Conservation (phyloP, 2,329 filamentous ascomycete genomes). For the Sporothrix protearum region DNA sequence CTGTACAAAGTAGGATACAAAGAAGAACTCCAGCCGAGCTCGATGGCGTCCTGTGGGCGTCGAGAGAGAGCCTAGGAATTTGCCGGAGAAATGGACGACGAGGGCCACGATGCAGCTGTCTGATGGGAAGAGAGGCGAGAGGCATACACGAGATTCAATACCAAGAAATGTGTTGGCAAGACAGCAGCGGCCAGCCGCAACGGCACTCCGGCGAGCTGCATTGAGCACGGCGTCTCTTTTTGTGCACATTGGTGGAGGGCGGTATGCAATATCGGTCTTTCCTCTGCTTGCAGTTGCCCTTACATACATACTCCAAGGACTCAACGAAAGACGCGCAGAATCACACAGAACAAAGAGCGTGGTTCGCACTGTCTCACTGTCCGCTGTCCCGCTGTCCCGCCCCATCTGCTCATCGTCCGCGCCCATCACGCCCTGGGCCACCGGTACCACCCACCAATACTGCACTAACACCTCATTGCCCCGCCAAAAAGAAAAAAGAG, state of each 20-base stretch:
- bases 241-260: not conserved
- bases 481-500: slow-evolving; percentile 19
- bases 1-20: too few species aligned
- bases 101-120: not conserved
- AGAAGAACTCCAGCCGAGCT: slow-evolving; percentile 12
- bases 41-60: not conserved
- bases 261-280: too few species aligned
- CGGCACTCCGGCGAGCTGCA: slow-evolving; percentile 6
- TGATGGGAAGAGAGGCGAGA: not conserved
- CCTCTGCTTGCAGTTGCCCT: too few species aligned
- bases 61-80: not conserved
- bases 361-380: slow-evolving; percentile 6
- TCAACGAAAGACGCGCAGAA: not conserved
- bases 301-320: too few species aligned
- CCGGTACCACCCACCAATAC: slow-evolving; percentile 19
- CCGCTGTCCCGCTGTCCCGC: slow-evolving; percentile 5
- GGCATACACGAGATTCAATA: not conserved
- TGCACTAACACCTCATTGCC: slow-evolving; percentile 25
- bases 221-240: not conserved
- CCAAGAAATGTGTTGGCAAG: not conserved
- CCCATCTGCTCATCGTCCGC: slow-evolving; percentile 13
- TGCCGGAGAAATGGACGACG: not conserved
- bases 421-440: slow-evolving; percentile 11
- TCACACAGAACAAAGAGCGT: not conserved
- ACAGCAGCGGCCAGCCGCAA: not conserved